Conservation (phyloP, 106 monocot genomes). For the Alisma plantagoaquatica region DNA sequence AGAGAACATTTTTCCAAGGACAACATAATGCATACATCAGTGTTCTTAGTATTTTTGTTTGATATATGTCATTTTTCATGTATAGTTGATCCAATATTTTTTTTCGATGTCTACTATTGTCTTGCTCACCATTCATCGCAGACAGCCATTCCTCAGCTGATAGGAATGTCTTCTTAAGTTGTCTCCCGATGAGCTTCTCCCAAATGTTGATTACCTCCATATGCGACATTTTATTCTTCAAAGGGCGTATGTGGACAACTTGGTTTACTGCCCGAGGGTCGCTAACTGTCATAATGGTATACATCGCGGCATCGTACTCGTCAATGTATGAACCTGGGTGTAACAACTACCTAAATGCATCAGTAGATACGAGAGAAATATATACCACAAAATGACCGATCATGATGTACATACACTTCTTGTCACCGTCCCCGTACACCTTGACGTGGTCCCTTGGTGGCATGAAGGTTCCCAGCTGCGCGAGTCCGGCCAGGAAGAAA, state of each 20-base stretch:
- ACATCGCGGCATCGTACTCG: slow-evolving; percentile 30
- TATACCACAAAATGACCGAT: too few species aligned
- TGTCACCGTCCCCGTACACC: slow-evolving; percentile 29
- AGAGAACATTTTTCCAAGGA: too few species aligned
- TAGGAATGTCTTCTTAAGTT: slow-evolving; percentile 20
- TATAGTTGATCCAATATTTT: too few species aligned
- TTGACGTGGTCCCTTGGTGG: slow-evolving; percentile 21
- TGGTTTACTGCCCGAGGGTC: slow-evolving; percentile 28
- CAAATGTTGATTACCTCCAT: slow-evolving; percentile 27
- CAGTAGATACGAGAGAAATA: too few species aligned
- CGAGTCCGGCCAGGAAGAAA: slow-evolving; percentile 17
- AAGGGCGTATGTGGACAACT: slow-evolving; percentile 29
- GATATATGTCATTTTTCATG: too few species aligned
- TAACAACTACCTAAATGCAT: too few species aligned
- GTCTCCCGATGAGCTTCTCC: slow-evolving; percentile 30
- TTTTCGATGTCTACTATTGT: too few species aligned
- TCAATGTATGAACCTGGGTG: too few species aligned
- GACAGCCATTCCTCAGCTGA: slow-evolving; percentile 19
- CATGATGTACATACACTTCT: slow-evolving; percentile 3
- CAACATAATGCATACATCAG: too few species aligned
- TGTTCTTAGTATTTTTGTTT: too few species aligned
- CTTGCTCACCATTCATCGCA: too few species aligned
- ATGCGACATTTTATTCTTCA: slow-evolving; percentile 24
- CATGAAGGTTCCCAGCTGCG: slow-evolving; percentile 22
- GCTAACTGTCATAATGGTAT: slow-evolving; percentile 15